Conservation (phyloP, 352 stramenopile genomes). For the Globisporangium paddicum region DNA sequence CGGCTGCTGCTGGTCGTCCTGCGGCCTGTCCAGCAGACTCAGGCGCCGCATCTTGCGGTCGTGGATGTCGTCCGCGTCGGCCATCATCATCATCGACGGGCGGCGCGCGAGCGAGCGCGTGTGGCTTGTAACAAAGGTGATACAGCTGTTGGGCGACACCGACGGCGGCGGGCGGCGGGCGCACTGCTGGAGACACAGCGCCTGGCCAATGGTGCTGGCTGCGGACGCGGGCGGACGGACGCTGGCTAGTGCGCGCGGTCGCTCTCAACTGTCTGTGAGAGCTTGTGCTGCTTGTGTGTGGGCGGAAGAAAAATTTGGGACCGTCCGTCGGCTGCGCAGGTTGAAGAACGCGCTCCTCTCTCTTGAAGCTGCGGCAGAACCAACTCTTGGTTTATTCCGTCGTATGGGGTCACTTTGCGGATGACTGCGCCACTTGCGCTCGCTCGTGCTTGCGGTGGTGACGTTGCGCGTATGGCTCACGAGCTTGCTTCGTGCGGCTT, state of each 20-base stretch:
- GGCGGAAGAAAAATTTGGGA: not conserved
- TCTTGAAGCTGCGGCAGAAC: not conserved
- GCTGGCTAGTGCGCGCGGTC: constrained; percentile 1
- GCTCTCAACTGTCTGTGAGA: constrained; percentile 13
- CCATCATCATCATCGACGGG: constrained; percentile 15
- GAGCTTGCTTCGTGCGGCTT: not conserved
- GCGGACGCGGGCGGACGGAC: constrained; percentile 2
- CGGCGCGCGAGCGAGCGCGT: not conserved
- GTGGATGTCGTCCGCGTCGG: constrained; percentile 2
- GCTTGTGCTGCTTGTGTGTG: not conserved
- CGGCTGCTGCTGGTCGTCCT: not conserved
- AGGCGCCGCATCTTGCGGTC: constrained; percentile 10
- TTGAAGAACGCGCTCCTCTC: not conserved
- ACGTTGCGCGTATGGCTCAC: not conserved
- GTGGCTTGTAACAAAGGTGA: constrained; percentile 9
- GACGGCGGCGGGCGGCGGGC: constrained; percentile 18
- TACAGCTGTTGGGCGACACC: constrained; percentile 5
- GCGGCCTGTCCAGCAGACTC: not conserved
- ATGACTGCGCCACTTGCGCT: not conserved
- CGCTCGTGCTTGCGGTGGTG: not conserved
- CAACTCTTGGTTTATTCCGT: not conserved
- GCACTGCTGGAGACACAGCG: constrained; percentile 44
- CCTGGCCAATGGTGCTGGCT: constrained; percentile 43
- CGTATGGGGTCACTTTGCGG: not conserved
- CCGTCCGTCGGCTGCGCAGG: not conserved